Evolutionary conservation across 768 basidiomycete genomes (phyloP).

Genomic region (Pleurotus platypus): DNA sequence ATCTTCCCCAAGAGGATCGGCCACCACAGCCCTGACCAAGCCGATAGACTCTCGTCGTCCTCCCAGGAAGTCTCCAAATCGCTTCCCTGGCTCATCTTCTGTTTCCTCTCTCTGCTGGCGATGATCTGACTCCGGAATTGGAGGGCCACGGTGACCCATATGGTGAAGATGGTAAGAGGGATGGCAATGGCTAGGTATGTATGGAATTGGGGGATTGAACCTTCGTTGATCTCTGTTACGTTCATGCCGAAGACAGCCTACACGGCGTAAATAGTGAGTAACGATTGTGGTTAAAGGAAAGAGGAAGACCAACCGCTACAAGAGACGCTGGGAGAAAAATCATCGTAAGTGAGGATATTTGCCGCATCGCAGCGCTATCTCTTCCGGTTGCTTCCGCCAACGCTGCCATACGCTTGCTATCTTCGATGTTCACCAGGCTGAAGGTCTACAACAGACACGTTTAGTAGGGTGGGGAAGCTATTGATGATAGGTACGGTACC

Average conservation of each 20-base stretch:
- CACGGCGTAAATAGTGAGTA: background rate
- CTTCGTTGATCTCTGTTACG: constrained; percentile 27
- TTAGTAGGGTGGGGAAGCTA: background rate
- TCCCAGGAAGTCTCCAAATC: background rate
- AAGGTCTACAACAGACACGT: constrained; percentile 31
- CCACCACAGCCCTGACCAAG: constrained; percentile 4
- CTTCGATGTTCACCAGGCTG: constrained; percentile 44
- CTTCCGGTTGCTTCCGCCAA: constrained; percentile 39
- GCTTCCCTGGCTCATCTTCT: background rate
- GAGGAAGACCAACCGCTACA: constrained; percentile 28
- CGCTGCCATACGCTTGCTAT: constrained; percentile 37
- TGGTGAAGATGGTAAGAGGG: constrained; percentile 35
- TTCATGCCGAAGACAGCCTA: constrained; percentile 52
- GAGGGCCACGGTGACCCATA: constrained; percentile 44
- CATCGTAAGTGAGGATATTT: constrained; percentile 60
- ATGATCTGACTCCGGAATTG: constrained; percentile 21
- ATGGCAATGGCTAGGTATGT: constrained; percentile 37
- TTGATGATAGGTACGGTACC: constrained; percentile 18
- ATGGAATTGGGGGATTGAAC: constrained; percentile 26
- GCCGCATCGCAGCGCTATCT: constrained; percentile 42
- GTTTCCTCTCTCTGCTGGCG: background rate
- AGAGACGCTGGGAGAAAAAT: constrained; percentile 57
- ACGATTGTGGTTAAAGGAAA: background rate
- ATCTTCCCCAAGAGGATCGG: background rate
- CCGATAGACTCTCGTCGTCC: background rate